Evolutionary conservation across 768 basidiomycete species (phyloP), one percentile per base, ranked within the genome.

Genomic region (Gloeostereum incarnatum): DNA sequence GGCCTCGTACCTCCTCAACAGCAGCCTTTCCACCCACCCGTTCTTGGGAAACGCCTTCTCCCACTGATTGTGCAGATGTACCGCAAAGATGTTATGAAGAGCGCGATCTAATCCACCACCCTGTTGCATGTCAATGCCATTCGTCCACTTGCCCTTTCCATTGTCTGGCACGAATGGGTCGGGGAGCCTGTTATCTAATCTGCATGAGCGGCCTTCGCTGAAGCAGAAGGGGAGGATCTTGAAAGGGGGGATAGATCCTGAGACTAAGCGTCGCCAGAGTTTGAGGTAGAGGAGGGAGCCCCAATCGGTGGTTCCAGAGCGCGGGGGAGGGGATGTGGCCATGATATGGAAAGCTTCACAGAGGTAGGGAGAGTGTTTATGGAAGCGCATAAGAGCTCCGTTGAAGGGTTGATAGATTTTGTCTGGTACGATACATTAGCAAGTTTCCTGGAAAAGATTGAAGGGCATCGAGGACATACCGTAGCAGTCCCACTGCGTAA

Each of bases 401-500:
- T 97, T 97, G 36, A 96, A 71, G 2, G 88, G 77, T 38, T 69
- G 64, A 54, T 85, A 83, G 2, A 72, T 63, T 56, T 86, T 84
- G 60, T 85, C 83, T 85, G 49, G 19, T 14, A 4, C 24, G 29
- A 38, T 16, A 37, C 18, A 47, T 34, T 39, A 24, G 19, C n/a
- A n/a, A n/a, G n/a, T n/a, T n/a, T n/a, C n/a, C 17, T 13, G 19
- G 21, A n/a, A 17, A 20, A 21, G 19, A 27, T 10, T 6, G 1
- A 40, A 18, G 19, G 25, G 14, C 21, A 38, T 21, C 21, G 16
- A 30, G 23, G 11, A 52, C 78, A 30, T 54, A 91, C 93, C 88
- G 51, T 97, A 97, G 56, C 94, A 97, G 54, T 99, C 94, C 94
- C 94, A 99, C 51, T 99, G 92, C 1, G 90, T 94, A 7, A 97